Evolutionary conservation across 2,329 filamentous ascomycete genomes (phyloP), one percentile per base, ranked within the genome.

Genomic region (Pestalotiopsis sp.): DNA sequence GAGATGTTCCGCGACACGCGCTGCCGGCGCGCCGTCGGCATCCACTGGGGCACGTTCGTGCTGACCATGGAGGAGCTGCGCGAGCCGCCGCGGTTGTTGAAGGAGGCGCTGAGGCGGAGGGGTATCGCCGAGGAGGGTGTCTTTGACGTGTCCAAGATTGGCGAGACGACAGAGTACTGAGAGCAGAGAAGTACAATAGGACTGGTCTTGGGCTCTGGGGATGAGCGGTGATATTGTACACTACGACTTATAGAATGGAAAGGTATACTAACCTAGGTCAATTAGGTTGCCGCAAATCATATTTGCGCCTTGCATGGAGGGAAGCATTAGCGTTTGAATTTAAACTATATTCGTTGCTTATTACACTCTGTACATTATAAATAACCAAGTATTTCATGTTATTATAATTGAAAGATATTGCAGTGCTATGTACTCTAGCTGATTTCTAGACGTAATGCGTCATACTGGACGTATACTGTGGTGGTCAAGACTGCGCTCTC

Each of bases 11-110:
- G 85, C 6, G 95, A 98, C 74, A 97, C 93, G 0, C 87, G 87
- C 73, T 98, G 95, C 83, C 85, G 88, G 74, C 84, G 83, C 20
- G 95, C 94, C 25, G 85, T 98, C 82, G 95, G 89, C 1, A 97
- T 98, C 74, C 95, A 98, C 78, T 98, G 95, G 94, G 95, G 94
- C 2, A 91, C 92, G 0, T 98, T 95, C 94, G 91, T 93, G 0
- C 80, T 97, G 73, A 97, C 95, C 0, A 86, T 89, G 70, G 95
- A 98, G 80, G 92, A 95, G 69, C 92, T 97, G 1, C 79, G 95
- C 68, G 94, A 97, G 81, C 95, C 95, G 60, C 94, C 94, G 1
- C 82, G 79, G 78, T 81, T 92, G 78, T 81, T 98, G 70, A 91
- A 86, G 79, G 85, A 92, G 77, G 94, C 94, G 2, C 80, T 97